Evolutionary conservation across 352 stramenopile genomes (phyloP).

Genomic region (Phytophthora nicotianae): DNA sequence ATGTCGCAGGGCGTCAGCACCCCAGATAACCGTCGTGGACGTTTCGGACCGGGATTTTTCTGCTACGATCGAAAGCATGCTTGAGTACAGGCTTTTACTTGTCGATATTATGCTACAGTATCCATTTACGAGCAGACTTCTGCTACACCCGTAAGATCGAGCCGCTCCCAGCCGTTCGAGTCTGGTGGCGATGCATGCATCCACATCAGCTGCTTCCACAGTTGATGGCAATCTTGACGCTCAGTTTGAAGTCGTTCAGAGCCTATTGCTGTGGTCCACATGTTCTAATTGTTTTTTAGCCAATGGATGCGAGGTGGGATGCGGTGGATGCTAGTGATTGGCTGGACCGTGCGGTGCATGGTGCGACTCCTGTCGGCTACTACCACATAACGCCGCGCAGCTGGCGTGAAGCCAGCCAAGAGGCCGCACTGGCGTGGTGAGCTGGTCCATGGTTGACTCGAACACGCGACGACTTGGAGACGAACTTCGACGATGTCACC

Average conservation of each 20-base stretch:
- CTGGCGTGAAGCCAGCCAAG: conserved; percentile 30
- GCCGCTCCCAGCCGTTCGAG: no score
- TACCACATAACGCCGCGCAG: conserved; percentile 23
- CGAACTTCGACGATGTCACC: neutral
- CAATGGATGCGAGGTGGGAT: conserved; percentile 5
- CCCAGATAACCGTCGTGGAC: no score
- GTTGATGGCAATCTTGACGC: no score
- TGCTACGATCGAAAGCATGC: no score
- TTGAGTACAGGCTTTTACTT: no score
- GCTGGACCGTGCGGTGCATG: conserved; percentile 1
- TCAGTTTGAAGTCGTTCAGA: neutral
- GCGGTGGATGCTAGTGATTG: conserved; percentile 22
- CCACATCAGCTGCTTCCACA: conserved; percentile 7
- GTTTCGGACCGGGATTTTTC: no score
- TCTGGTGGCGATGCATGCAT: neutral
- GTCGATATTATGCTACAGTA: no score
- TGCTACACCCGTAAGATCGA: neutral
- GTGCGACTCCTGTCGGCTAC: conserved; percentile 15
- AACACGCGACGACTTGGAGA: conserved; percentile 10
- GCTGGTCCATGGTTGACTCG: conserved; percentile 16
- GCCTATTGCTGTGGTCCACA: conserved; percentile 1
- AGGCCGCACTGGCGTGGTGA: conserved; percentile 23
- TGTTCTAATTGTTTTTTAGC: conserved; percentile 1
- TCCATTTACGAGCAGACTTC: no score
- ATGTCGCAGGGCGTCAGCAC: no score